Base-by-base conservation (phyloP, 306 rosid genomes). In the Cucurbita argyrosperma region DNA sequence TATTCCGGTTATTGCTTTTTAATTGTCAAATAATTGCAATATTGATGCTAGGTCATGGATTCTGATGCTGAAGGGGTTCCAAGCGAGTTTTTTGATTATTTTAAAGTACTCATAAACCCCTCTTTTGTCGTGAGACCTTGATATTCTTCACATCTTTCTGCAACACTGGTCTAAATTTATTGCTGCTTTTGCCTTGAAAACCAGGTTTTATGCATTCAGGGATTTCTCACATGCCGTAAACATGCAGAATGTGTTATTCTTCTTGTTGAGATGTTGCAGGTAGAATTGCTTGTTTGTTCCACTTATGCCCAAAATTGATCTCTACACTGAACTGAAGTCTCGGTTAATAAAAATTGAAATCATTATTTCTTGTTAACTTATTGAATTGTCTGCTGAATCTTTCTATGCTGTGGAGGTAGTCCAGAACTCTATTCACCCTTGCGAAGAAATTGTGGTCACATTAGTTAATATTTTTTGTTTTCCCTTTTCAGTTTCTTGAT, bases 221-320 rank as follows among this genome's bases (percentile, higher is more conserved):
- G 99, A 68, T 95, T 95, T 89, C 99, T 95, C 81, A 95, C 99
- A 72, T 95, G 99, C 80, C 99, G 97, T 78, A 95, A 95, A 85
- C 99, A 95, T 83, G 99, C 99, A 14, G 99, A 95, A 72, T 96
- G 99, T 61, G 82, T 95, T 78, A 91, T 95, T 85, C 97, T 95
- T 82, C 99, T 95, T 57, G 97, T 95, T 73, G 99, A 95, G 84
- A 95, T 95, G 99, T 88, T 95, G 87, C 96, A 95, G 99, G 99
- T 95, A 89, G 77, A 49, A 19, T 55, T 0, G 15, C 14, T 46
- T 10, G 63, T 58, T 40, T 21, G 62, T 4, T 35, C 2, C 18
- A 59, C 66, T 60, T 14, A 19, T 71, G 35, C 38, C 50, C 37
- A 71, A 52, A 30, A 52, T 26, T 50, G 23, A 71, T 50, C 16